Percentiles rank a stretch among this genome's conserved stretches.
Evolutionary conservation across 768 basidiomycete species (phyloP).

Genomic region (Piloderma croceum): DNA sequence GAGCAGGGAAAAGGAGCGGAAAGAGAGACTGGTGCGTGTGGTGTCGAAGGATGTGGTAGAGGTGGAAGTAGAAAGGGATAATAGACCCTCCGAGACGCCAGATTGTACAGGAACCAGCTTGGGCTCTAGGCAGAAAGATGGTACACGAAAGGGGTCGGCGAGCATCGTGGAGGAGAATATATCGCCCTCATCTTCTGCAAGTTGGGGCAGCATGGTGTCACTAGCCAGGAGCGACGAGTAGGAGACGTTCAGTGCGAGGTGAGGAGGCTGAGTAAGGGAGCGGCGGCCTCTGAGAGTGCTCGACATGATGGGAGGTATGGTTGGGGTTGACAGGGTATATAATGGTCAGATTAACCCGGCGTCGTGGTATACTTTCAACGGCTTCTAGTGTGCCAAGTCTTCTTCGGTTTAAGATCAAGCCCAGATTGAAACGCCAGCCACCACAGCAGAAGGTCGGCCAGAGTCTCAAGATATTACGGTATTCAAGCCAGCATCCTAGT

Average conservation of each 20-base stretch:
- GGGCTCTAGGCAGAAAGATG: conserved; percentile 1
- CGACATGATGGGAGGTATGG: too few species aligned
- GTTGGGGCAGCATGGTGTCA: conserved; percentile 5
- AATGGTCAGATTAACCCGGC: too few species aligned
- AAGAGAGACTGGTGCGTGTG: too few species aligned
- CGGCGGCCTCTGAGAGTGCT: conserved; percentile 3
- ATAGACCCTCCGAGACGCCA: neutral
- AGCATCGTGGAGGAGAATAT: conserved; percentile 12
- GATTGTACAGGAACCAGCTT: neutral
- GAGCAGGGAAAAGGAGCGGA: too few species aligned
- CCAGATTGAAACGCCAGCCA: too few species aligned
- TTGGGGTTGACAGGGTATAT: too few species aligned
- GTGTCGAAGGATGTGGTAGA: neutral
- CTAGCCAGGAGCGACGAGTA: conserved; percentile 26
- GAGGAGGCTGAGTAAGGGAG: conserved; percentile 14
- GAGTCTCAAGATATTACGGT: too few species aligned
- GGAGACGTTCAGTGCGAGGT: conserved; percentile 23
- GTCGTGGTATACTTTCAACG: too few species aligned
- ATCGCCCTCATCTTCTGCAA: conserved; percentile 8
- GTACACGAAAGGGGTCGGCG: conserved; percentile 5
- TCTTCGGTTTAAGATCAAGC: too few species aligned
- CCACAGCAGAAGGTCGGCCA: too few species aligned
- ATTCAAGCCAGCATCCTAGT: too few species aligned
- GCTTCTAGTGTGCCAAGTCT: too few species aligned
- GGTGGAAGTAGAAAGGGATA: neutral